Evolutionary conservation across 176 grass and related monocot genomes (phyloP).

Genomic region (Echinochloa phyllopogon): DNA sequence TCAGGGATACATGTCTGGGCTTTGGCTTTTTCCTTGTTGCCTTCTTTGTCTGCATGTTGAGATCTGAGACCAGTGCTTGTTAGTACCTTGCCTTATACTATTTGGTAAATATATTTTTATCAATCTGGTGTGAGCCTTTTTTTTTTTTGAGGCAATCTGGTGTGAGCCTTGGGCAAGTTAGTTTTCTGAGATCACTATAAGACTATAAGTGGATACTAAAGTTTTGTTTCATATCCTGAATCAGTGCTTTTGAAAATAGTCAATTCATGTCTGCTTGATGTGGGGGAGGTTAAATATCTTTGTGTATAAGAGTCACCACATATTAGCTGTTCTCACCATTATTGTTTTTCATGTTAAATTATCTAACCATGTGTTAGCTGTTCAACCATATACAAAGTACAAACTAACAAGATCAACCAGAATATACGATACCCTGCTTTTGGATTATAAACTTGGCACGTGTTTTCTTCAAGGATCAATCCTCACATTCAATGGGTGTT

Average conservation of each 20-base stretch:
- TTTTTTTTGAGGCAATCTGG: too few species aligned
- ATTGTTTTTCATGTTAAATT: too few species aligned
- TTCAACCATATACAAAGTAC: neutral
- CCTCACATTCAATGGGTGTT: neutral
- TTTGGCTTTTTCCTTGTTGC: neutral
- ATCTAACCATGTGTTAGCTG: neutral
- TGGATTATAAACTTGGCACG: neutral
- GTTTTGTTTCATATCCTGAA: neutral
- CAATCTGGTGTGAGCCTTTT: too few species aligned
- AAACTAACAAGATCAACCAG: neutral
- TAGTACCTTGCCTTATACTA: neutral
- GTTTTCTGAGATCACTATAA: constrained; percentile 2
- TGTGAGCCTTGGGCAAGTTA: neutral
- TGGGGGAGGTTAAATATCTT: too few species aligned
- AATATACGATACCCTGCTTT: neutral
- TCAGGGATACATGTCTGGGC: neutral
- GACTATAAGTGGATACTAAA: neutral
- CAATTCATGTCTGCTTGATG: neutral
- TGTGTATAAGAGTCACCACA: too few species aligned
- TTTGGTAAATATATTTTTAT: neutral
- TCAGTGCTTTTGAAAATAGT: neutral
- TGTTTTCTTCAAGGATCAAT: neutral
- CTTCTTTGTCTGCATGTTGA: constrained; percentile 11
- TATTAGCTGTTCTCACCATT: too few species aligned
- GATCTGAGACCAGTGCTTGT: neutral